Evolutionary conservation across 441 rosid genomes (phyloP), one percentile per base, ranked within the genome.

Genomic region (Aquilaria agallochum): DNA sequence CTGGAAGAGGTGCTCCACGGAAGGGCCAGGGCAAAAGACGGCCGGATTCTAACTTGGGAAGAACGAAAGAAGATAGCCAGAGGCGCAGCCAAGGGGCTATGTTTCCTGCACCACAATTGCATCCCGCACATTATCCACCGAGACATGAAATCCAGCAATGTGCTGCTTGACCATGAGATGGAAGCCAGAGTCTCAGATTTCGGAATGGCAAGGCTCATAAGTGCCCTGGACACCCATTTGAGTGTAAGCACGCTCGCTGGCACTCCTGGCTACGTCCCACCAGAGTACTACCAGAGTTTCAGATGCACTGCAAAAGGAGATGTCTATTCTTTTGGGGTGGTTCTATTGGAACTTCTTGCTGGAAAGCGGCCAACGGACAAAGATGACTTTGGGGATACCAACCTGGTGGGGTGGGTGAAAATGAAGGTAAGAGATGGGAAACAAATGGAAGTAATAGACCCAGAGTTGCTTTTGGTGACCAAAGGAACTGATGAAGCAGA

Each of bases 61-160:
- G 94, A 78, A 51, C 62, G 98, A 68, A 93, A 90, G 64, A 93
- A 90, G 79, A 90, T 93, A 5, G 95, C 95, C 0, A 79, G 95
- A 69, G 97, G 98, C 30, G 98, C 98, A 2, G 97, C 93, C 0
- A 93, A 90, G 70, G 98, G 98, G 31, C 88, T 93, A 3, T 93
- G 97, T 57, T 93, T 93, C 70, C 78, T 93, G 2, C 98, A 93
- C 79, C 98, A 93, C 70, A 93, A 93, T 47, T 93, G 98, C 78
- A 90, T 93, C 62, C 98, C 98, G n/a, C 98, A 93, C 62, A 93
- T 93, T 53, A 93, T 93, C 34, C 97, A 93, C 65, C 72, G 98
- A 6, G 98, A 93, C 74, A 93, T 93, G 98, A 93, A 93, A 63
- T 88, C 98, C 4, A 90, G 98, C 77, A 93, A 93, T 14, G 98